These are phyloP conservation scores for Yarrowia porcina DNA, from an alignment of 805 yeast species.

Conservation along the genomic window DNA sequence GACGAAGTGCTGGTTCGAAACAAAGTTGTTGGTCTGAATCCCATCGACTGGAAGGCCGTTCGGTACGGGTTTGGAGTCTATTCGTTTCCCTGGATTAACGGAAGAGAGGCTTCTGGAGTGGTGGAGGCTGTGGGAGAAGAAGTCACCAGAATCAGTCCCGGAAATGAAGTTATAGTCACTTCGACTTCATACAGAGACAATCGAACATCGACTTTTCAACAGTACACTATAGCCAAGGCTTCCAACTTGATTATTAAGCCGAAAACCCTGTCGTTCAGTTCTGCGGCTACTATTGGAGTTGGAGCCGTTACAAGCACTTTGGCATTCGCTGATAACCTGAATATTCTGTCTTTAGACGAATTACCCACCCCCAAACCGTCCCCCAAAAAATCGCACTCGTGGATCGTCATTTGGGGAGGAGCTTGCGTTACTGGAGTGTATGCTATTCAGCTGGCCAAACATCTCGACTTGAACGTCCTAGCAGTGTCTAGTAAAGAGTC, in stretches of 20 bases:
- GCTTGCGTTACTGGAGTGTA: conserved; percentile 24
- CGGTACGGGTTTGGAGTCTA: conserved; percentile 23
- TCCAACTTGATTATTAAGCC: background rate
- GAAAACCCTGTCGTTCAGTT: background rate
- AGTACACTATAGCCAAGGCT: conserved; percentile 4
- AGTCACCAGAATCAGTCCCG: conserved; percentile 7
- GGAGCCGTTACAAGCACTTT: conserved; percentile 13
- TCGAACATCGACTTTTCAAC: conserved; percentile 17
- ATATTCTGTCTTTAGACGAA: background rate
- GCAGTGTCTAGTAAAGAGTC: conserved; percentile 11
- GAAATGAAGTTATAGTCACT: conserved; percentile 8
- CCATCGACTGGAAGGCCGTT: conserved; percentile 26
- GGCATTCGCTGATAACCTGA: conserved; percentile 13
- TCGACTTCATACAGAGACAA: conserved; percentile 1
- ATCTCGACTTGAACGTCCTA: conserved; percentile 8
- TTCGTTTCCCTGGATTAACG: conserved; percentile 25
- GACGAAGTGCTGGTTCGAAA: conserved; percentile 22
- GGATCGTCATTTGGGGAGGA: conserved; percentile 24
- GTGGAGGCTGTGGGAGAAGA: conserved; percentile 14
- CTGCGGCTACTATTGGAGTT: conserved; percentile 9
- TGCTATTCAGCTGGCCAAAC: conserved; percentile 24
- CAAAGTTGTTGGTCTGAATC: conserved; percentile 23
- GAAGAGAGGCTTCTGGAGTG: conserved; percentile 18
- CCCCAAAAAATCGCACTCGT: background rate
- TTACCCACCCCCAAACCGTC: background rate